Evolutionary conservation across 2,329 filamentous ascomycete species (phyloP).

Genomic region (Penicillium occitanis): DNA sequence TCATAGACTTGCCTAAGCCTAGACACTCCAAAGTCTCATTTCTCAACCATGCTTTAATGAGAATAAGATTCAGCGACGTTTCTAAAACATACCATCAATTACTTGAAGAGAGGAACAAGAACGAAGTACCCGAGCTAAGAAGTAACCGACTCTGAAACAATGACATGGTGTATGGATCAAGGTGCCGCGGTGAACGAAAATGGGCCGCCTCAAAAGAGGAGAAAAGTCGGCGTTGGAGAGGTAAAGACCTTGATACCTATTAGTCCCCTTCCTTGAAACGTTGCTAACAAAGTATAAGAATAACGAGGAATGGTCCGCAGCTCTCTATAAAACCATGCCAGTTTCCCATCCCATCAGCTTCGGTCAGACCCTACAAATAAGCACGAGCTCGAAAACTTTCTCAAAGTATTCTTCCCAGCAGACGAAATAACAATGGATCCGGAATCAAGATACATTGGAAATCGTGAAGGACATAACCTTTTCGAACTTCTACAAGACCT

Average conservation of each 20-base stretch:
- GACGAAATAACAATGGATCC: background rate
- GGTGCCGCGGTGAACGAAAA: background rate
- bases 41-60: background rate
- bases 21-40: conserved; percentile 4
- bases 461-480: background rate
- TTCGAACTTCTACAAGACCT: background rate
- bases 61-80: background rate
- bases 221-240: background rate
- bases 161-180: background rate
- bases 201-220: conserved; percentile 11
- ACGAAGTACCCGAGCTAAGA: background rate
- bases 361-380: conserved; percentile 2
- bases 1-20: background rate
- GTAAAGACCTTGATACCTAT: background rate
- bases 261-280: background rate
- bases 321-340: conserved; percentile 2
- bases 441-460: background rate
- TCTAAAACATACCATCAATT: background rate
- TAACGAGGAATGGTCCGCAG: background rate
- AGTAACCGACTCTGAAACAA: conserved; percentile 7
- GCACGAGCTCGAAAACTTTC: conserved; percentile 1
- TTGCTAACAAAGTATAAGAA: background rate
- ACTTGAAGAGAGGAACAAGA: background rate
- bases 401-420: background rate
- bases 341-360: background rate